phyloP scores from a whole-genome alignment of 2,329 filamentous ascomycete species.

The Monosporascus sp. region DNA sequence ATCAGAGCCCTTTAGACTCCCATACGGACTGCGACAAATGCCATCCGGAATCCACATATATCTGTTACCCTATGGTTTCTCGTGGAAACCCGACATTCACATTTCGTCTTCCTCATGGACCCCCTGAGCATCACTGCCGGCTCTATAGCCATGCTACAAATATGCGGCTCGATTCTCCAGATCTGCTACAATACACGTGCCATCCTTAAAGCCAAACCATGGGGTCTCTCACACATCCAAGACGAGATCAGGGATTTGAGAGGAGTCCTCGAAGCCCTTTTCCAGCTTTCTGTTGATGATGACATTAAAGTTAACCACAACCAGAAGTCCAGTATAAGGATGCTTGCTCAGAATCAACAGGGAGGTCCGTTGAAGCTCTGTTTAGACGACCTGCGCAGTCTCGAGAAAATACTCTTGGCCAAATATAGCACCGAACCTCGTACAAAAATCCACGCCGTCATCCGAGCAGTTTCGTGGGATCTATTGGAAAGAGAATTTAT shows the following conservation, averaged over 20 bases:
- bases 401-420: neutral
- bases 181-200: slow-evolving; percentile 5
- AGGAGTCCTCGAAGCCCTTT: slow-evolving; percentile 1
- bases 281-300: neutral
- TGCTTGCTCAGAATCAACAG: slow-evolving; percentile 3
- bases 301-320: neutral
- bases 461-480: slow-evolving; percentile 2
- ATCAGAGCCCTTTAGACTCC: too few species aligned
- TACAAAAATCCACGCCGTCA: slow-evolving; percentile 2
- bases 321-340: neutral
- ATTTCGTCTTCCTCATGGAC: slow-evolving; percentile 2
- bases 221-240: slow-evolving; percentile 3
- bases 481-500: slow-evolving; percentile 2
- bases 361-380: slow-evolving; percentile 1
- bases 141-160: slow-evolving; percentile 2
- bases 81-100: too few species aligned
- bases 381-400: slow-evolving; percentile 1
- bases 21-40: too few species aligned
- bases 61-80: too few species aligned
- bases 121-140: slow-evolving; percentile 1
- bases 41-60: too few species aligned
- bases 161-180: slow-evolving; percentile 1
- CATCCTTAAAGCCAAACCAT: slow-evolving; percentile 3
- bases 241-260: slow-evolving; percentile 2
- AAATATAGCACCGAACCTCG: neutral